These are phyloP conservation scores for Sonneratia alba DNA, from an alignment of 345 rosid genomes.

Conservation along the genomic window DNA sequence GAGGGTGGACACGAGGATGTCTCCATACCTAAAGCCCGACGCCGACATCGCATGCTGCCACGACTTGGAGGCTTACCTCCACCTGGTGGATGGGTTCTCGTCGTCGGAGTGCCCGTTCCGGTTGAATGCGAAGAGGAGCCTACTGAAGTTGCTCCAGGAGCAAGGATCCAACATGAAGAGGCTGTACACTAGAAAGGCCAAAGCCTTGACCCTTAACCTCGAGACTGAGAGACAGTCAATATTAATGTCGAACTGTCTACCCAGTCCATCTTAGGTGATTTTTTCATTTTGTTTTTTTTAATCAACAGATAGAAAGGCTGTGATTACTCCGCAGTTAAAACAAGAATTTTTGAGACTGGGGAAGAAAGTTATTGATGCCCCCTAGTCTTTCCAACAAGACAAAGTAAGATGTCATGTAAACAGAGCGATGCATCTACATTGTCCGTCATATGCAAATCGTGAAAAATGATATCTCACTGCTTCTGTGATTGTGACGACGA, in stretches of 20 bases:
- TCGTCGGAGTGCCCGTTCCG: constrained; percentile 78
- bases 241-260: constrained; percentile 28
- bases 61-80: constrained; percentile 72
- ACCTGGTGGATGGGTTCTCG: constrained; percentile 73
- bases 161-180: constrained; percentile 72
- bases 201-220: constrained; percentile 34
- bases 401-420: no score
- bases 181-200: constrained; percentile 63
- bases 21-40: constrained; percentile 53
- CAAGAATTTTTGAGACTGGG: no score
- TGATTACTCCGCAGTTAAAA: background rate
- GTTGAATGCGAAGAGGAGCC: constrained; percentile 82
- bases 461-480: no score
- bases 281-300: no score
- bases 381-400: no score
- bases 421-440: no score
- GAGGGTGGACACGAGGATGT: constrained; percentile 54
- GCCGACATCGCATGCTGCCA: constrained; percentile 80
- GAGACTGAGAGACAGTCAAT: constrained; percentile 25
- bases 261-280: constrained; percentile 36
- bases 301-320: background rate
- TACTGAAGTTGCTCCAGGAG: constrained; percentile 57
- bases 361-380: no score
- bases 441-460: no score
- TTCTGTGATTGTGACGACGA: no score